Base-by-base conservation (phyloP, 257 asterid species). In the Jasminum sambac region DNA sequence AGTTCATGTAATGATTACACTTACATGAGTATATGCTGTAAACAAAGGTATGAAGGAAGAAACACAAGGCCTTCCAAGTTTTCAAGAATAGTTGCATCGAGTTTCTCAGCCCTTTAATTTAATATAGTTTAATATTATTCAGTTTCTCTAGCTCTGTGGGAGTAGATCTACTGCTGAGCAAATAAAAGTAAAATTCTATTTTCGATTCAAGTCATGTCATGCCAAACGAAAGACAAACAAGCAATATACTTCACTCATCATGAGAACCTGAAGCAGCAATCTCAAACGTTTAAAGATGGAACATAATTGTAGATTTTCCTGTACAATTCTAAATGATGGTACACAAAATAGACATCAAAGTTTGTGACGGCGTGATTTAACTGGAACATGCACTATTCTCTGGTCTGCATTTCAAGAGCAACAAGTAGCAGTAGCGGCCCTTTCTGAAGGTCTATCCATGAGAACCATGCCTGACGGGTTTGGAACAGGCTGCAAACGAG, bases 391-490 rank as follows among this genome's bases (percentile, higher is more conserved):
- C 21, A 44, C 9, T 41, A 37, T 55, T 37, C 7, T 57, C 34
- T 24, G 10, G 26, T 11, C n/a, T 46, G 11, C 7, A 38, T 11
- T 74, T 66, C 77, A 90, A 74, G 91, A 78, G 81, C 96, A 90
- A 77, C 96, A 90, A 21, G 93, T 85, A 64, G 78, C 61, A 58
- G 63, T 44, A 24, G 77, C 69, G 4, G 52, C 70, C 39, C 73
- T 73, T 43, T 80, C 91, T 16, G 88, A 89, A 13, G 92, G 89
- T 74, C 89, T 86, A 69, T 90, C 95, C 86, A 86, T 83, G 39
- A 90, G 90, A 62, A 86, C 93, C 96, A 88, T 90, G 72, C 95
- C 95, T 0, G 96, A 82, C 2, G 95, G 95, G 77, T 88, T 90
- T 68, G 87, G 76, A 52, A 89, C 88, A 34, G 86, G 91, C 78